Evolutionary conservation across 2,329 filamentous ascomycete genomes (phyloP), one percentile per base, ranked within the genome.

Genomic region (Nemania diffusa): DNA sequence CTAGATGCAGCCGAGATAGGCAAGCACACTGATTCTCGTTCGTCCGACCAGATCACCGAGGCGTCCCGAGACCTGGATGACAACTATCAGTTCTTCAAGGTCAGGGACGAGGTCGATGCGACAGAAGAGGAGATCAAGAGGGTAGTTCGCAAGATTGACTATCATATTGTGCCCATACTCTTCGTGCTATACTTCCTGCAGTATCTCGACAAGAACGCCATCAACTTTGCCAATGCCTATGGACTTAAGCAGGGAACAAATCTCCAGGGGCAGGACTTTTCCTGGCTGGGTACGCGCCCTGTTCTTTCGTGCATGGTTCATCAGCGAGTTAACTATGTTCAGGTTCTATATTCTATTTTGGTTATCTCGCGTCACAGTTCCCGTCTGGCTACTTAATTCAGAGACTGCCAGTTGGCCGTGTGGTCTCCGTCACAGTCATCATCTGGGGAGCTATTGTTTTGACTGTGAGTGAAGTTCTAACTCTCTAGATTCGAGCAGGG

Each of bases 341-440:
- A 66, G 80, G 80, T 20, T 84, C 82, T 13, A 84, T 85, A 60
- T 86, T 86, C 74, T 85, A 85, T 71, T 82, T 86, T 65, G 84
- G 83, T 46, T 81, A 81, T 51, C 76, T 85, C 0, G 73, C 81
- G 37, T 81, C 80, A 7, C 81, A 84, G 61, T 81, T 83, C 32
- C 81, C 82, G 0, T 80, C 81, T 8, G 79, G 79, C 9, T 81
- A 81, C 51, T 76, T 85, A 0, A 80, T 86, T 8, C 83, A 85
- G 57, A 79, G 77, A 8, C 75, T 86, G 2, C 83, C 81, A 2
- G 80, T 85, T 5, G 84, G 81, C n/a, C 83, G 82, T 68, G 82
- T 85, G 70, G 79, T 85, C 17, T 81, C 80, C 0, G 48, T 73
- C 24, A 81, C 81, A 37, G 82, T 81, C 0, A 74, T 86, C 8